phyloP scores from a whole-genome alignment of 495 filamentous ascomycete species.

The Aspergillus leporis region DNA sequence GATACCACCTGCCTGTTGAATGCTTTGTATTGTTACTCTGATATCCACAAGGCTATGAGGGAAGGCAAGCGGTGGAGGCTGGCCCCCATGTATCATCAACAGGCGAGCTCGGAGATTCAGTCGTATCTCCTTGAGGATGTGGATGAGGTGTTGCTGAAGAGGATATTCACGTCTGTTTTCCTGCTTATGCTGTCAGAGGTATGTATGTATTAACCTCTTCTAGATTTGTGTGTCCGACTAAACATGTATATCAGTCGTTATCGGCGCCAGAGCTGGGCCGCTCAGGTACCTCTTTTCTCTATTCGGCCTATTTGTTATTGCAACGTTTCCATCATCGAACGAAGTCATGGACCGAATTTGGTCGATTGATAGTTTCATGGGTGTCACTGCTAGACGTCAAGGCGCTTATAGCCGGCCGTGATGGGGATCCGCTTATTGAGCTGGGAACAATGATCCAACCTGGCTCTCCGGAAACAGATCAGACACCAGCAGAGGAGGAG shows the following conservation, averaged over 20 bases:
- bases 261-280: slow-evolving; percentile 30
- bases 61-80: slow-evolving; percentile 35
- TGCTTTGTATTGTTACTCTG: slow-evolving; percentile 40
- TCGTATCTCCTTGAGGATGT: slow-evolving; percentile 33
- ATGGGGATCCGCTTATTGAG: slow-evolving; percentile 39
- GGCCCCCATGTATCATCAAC: slow-evolving; percentile 35
- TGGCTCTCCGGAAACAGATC: slow-evolving; percentile 7
- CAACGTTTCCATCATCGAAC: slow-evolving; percentile 36
- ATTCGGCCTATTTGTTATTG: slow-evolving; percentile 36
- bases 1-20: slow-evolving; percentile 30
- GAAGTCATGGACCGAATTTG: slow-evolving; percentile 32
- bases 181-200: slow-evolving; percentile 46
- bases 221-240: slow-evolving; percentile 2
- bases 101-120: slow-evolving; percentile 38
- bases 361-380: slow-evolving; percentile 36
- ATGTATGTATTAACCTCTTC: slow-evolving; percentile 6
- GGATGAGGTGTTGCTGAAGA: slow-evolving; percentile 26
- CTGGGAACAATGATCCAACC: slow-evolving; percentile 27
- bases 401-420: slow-evolving; percentile 42
- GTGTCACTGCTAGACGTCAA: slow-evolving; percentile 42
- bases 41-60: slow-evolving; percentile 31
- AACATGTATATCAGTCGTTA: slow-evolving; percentile 25
- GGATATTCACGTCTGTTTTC: slow-evolving; percentile 33
- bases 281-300: slow-evolving; percentile 35
- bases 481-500: slow-evolving; percentile 14